phyloP scores from a whole-genome alignment of 2,329 filamentous ascomycete genomes.

The Cladobotryum protrusum region DNA sequence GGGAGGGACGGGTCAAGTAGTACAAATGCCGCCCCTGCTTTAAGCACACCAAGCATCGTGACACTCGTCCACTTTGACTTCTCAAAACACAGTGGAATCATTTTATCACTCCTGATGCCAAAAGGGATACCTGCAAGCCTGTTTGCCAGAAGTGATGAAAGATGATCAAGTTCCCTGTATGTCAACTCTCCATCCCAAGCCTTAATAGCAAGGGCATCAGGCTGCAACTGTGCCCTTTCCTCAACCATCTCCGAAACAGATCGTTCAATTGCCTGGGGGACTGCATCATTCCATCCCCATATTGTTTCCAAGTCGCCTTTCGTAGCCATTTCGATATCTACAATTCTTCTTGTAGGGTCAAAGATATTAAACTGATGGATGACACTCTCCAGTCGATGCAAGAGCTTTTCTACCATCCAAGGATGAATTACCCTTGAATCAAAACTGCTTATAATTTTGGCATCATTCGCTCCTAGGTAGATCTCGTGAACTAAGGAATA shows the following conservation, averaged over 20 bases:
- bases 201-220: too few species aligned
- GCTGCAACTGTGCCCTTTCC: too few species aligned
- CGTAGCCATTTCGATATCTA: not conserved
- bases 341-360: not conserved
- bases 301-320: too few species aligned
- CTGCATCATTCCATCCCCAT: too few species aligned
- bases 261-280: too few species aligned
- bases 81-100: conserved; percentile 26
- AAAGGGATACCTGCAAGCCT: conserved; percentile 5
- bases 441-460: conserved; percentile 1
- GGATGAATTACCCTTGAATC: conserved; percentile 2
- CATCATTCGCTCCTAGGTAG: not conserved
- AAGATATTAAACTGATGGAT: not conserved
- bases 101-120: conserved; percentile 20
- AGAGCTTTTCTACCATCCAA: not conserved
- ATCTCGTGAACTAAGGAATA: conserved; percentile 6
- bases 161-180: not conserved
- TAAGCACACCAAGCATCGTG: conserved; percentile 20
- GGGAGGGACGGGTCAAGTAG: conserved; percentile 9
- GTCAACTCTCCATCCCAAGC: not conserved
- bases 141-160: conserved; percentile 30
- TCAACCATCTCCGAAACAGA: too few species aligned
- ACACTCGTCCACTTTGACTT: conserved; percentile 19
- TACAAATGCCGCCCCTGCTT: conserved; percentile 22
- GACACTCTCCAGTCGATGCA: not conserved